Evolutionary conservation across 371 early-diverging fungal species (phyloP).

Genomic region (Mucor lusitanicus): DNA sequence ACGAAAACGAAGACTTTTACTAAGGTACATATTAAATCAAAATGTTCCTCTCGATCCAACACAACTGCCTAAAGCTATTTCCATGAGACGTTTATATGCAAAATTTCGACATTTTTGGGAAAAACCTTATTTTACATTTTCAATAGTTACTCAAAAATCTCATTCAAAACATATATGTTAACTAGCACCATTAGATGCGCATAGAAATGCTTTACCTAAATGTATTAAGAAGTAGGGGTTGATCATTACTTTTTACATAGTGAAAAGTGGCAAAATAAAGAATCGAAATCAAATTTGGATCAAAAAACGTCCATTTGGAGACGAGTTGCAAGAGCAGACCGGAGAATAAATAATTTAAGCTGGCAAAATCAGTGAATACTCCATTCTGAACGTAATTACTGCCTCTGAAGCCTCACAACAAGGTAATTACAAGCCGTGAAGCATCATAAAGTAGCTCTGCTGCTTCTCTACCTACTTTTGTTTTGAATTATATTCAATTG

Average conservation of each 20-base stretch:
- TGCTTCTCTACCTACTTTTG: too few species aligned
- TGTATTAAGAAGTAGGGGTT: background rate
- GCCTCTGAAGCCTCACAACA: too few species aligned
- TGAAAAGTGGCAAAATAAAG: background rate
- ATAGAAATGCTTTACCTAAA: background rate
- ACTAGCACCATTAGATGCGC: background rate
- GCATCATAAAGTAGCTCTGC: too few species aligned
- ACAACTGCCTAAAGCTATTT: background rate
- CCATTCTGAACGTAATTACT: too few species aligned
- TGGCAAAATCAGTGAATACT: too few species aligned
- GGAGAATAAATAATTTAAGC: too few species aligned
- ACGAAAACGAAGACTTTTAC: too few species aligned
- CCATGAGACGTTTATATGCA: background rate
- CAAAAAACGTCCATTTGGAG: too few species aligned
- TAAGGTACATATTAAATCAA: background rate
- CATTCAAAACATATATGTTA: background rate
- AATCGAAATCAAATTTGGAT: too few species aligned
- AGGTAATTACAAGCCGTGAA: too few species aligned
- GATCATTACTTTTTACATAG: background rate
- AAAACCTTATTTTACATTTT: background rate
- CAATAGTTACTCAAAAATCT: background rate
- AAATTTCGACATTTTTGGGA: background rate
- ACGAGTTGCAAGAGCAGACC: too few species aligned
- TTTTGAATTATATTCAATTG: too few species aligned
- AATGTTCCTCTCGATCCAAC: background rate